Percentiles rank a stretch among this genome's conserved stretches.
Evolutionary conservation across 208 protist species (phyloP).

Genomic region (Leishmania martiniquensis): DNA sequence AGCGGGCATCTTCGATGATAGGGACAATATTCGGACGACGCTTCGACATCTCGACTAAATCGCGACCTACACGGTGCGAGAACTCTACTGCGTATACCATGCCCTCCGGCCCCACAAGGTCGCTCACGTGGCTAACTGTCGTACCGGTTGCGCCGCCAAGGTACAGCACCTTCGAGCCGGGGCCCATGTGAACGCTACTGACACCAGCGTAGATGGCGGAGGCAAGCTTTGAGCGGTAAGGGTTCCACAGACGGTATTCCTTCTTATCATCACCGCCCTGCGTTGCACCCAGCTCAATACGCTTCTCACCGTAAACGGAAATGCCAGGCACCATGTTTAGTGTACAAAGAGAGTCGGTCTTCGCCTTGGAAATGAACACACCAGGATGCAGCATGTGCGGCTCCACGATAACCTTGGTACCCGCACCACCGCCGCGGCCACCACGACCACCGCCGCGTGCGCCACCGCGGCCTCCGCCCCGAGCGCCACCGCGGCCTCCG

Average conservation of each 20-base stretch:
- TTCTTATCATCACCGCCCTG: conserved; percentile 95
- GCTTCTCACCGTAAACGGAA: conserved; percentile 99
- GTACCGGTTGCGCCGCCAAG: conserved; percentile 99
- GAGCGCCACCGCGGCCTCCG: conserved; percentile 49
- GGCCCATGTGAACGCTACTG: conserved; percentile 98
- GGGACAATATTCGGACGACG: conserved; percentile 99
- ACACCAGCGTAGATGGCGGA: conserved; percentile 99
- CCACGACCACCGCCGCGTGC: conserved; percentile 51
- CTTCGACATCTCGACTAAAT: conserved; percentile 99
- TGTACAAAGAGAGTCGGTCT: conserved; percentile 98
- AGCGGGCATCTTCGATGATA: conserved; percentile 99
- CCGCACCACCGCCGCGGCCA: conserved; percentile 84
- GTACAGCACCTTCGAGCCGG: conserved; percentile 99
- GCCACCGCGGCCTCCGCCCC: conserved; percentile 48
- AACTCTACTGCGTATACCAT: conserved; percentile 99
- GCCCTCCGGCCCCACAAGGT: conserved; percentile 99
- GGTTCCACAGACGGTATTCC: conserved; percentile 99
- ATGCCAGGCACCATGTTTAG: conserved; percentile 98
- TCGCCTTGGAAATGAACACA: conserved; percentile 98
- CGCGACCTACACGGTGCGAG: conserved; percentile 98
- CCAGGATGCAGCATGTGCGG: conserved; percentile 97
- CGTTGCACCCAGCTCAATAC: conserved; percentile 92
- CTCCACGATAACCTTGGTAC: conserved; percentile 97
- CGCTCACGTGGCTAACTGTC: conserved; percentile 99
- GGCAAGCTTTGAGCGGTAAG: conserved; percentile 99